Conservation (phyloP, 176 grass and related monocot species). For the Secale cereale region DNA sequence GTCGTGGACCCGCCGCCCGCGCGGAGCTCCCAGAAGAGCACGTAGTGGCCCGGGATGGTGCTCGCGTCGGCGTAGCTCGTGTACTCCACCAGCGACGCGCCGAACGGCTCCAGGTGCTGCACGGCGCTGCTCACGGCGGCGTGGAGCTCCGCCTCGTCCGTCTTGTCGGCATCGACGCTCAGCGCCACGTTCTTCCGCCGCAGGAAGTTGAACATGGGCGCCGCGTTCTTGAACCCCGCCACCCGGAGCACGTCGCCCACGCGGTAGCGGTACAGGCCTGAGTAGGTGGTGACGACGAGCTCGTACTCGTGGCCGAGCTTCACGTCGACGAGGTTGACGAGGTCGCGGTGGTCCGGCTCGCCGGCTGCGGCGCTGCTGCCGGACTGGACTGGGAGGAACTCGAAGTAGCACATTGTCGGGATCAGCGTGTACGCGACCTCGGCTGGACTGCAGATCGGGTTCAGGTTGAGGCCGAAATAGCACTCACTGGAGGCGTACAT, state of each 20-base stretch:
- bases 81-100: slow-evolving; percentile 68
- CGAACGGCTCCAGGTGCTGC: slow-evolving; percentile 38
- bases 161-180: slow-evolving; percentile 73
- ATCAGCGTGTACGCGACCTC: slow-evolving; percentile 94
- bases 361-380: not conserved
- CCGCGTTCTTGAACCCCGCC: slow-evolving; percentile 62
- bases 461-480: slow-evolving; percentile 91
- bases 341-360: slow-evolving; percentile 38
- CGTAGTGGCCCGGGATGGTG: slow-evolving; percentile 61
- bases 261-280: slow-evolving; percentile 63
- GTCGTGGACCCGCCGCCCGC: not conserved
- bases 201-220: slow-evolving; percentile 58
- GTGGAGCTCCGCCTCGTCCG: slow-evolving; percentile 71
- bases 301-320: slow-evolving; percentile 62
- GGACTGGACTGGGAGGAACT: slow-evolving; percentile 68
- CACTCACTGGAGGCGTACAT: slow-evolving; percentile 98
- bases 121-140: slow-evolving; percentile 43
- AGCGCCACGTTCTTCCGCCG: slow-evolving; percentile 69
- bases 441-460: slow-evolving; percentile 79
- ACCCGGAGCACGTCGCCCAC: slow-evolving; percentile 74
- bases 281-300: slow-evolving; percentile 69
- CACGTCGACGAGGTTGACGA: slow-evolving; percentile 57
- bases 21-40: slow-evolving; percentile 74
- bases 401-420: slow-evolving; percentile 93
- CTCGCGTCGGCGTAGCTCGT: slow-evolving; percentile 55